phyloP scores from a whole-genome alignment of 352 stramenopile species.

The Globisporangium barbulae region DNA sequence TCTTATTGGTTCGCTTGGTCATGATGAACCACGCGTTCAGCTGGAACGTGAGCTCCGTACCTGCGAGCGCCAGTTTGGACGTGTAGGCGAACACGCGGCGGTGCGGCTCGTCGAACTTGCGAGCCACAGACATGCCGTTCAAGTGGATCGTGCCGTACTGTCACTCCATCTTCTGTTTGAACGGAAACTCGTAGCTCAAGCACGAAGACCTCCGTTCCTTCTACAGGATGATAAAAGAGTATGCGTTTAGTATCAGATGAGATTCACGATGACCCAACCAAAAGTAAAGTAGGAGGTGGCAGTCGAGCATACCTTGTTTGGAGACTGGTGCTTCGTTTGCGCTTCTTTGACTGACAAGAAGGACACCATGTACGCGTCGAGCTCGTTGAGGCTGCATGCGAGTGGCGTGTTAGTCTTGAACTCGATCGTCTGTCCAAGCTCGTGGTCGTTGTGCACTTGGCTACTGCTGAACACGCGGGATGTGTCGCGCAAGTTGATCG shows the following conservation, averaged over 20 bases:
- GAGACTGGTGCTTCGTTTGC: neutral
- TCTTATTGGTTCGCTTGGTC: neutral
- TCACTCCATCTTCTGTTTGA: neutral
- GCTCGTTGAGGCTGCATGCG: neutral
- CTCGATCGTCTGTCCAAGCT: neutral
- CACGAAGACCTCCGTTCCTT: neutral
- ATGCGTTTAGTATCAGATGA: no score
- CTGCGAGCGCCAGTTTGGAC: neutral
- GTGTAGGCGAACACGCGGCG: slow-evolving; percentile 1
- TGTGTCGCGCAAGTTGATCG: neutral
- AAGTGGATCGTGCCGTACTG: slow-evolving; percentile 5
- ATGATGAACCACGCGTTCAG: slow-evolving; percentile 3
- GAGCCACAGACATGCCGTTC: neutral
- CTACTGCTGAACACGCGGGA: slow-evolving; percentile 12
- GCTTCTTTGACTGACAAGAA: neutral
- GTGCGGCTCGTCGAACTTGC: slow-evolving; percentile 8
- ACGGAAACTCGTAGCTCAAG: neutral
- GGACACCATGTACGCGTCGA: neutral
- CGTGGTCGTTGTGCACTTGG: slow-evolving; percentile 5
- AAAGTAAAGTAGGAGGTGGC: no score
- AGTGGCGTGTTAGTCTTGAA: slow-evolving; percentile 2
- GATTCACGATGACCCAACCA: no score
- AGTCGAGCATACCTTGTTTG: neutral
- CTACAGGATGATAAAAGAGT: neutral
- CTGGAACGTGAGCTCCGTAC: neutral